A percentile compares a stretch with the other conserved stretches of the same genome.
Evolutionary conservation across 1,284 basidiomycete genomes (phyloP).

Genomic region (Austroboletus niveus): DNA sequence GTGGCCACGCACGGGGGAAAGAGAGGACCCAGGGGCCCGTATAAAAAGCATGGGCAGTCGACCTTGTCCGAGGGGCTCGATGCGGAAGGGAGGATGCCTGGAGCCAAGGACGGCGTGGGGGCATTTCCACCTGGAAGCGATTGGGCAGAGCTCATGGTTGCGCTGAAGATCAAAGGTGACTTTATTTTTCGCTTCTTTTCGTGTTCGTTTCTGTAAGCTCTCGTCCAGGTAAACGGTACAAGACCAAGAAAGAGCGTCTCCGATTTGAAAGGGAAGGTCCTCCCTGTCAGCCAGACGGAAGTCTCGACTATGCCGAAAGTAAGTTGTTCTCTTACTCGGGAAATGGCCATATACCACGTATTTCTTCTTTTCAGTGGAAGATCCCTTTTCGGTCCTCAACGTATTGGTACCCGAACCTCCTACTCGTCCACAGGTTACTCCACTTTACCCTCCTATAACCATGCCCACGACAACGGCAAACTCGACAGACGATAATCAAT

Average conservation of each 20-base stretch:
- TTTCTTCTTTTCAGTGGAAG: conserved; percentile 54
- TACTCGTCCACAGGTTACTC: conserved; percentile 51
- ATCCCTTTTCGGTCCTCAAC: conserved; percentile 68
- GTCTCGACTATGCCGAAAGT: conserved; percentile 72
- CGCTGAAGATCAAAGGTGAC: conserved; percentile 68
- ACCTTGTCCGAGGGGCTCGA: conserved; percentile 57
- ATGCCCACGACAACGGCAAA: neutral
- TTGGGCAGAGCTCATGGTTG: conserved; percentile 65
- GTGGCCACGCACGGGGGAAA: conserved; percentile 28
- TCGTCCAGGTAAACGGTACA: conserved; percentile 63
- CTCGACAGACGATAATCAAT: conserved; percentile 3
- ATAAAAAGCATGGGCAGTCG: conserved; percentile 40
- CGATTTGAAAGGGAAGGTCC: conserved; percentile 71
- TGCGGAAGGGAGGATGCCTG: conserved; percentile 67
- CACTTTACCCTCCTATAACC: conserved; percentile 48
- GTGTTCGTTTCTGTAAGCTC: neutral
- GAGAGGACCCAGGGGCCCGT: conserved; percentile 45
- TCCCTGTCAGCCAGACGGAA: conserved; percentile 64
- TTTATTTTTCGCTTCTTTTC: neutral
- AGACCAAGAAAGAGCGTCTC: conserved; percentile 74
- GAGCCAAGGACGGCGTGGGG: conserved; percentile 69
- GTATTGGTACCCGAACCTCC: conserved; percentile 57
- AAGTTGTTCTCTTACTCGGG: conserved; percentile 10
- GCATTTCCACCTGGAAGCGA: conserved; percentile 67
- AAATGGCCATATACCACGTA: neutral